Evolutionary conservation across 225 moss, liverwort and hornwort genomes (phyloP), one percentile per base, ranked within the genome.

Genomic region (Climacium dendroides): DNA sequence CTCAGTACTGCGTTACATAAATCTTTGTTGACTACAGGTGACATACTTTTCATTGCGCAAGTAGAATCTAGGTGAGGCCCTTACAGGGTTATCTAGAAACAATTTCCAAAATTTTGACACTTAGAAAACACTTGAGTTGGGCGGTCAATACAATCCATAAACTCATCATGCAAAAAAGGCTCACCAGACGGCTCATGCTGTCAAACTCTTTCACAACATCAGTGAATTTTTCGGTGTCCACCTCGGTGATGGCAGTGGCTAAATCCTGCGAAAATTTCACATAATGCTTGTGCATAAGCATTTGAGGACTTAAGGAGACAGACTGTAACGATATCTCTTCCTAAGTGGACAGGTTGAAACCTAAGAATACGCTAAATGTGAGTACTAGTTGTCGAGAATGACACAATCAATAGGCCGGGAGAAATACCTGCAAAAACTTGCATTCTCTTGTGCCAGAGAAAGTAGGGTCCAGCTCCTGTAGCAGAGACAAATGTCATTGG

Each of bases 171-270:
- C 11, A 85, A 74, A 85, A 34, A 58, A 90, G 73, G 83, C 95
- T 93, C 90, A 98, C 97, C 87, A 98, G 90, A 78, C 97, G 97
- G 85, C 95, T 95, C 96, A 96, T 98, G 87, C 93, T 95, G 89
- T 98, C 97, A 85, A 93, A 98, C 90, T 98, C 97, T 93, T 96
- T 98, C 84, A 98, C 95, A 86, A 96, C 93, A 87, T 96, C 97
- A 34, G 97, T 98, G 83, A 96, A 98, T 85, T 96, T 96, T 37
- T 91, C 95, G 86, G 91, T 91, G 81, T 96, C 96, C 82, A 92
- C 94, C 91, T 98, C 96, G 70, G 93, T 83, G 69, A 92, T 82
- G 75, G 95, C 92, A 76, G 79, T 84, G 45, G 94, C 96, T 87
- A 96, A 89, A 79, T 95, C 95, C 96, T 96, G 94, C 73, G 88